phyloP scores from a whole-genome alignment of 78 protist species.

The Dictyostelium citrinum region DNA sequence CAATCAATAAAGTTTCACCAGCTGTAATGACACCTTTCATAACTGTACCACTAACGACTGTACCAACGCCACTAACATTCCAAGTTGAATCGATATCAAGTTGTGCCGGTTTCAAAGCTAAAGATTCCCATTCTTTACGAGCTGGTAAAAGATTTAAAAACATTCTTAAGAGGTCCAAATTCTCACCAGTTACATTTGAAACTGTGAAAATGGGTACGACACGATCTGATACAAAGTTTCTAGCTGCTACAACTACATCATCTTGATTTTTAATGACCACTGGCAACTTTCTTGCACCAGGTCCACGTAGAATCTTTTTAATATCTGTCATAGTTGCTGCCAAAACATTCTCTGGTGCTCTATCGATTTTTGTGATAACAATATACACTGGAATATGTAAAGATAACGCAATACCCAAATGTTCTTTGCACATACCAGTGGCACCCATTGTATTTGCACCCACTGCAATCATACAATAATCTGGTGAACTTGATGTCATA shows the following conservation, averaged over 20 bases:
- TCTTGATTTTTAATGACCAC: constrained; percentile 78
- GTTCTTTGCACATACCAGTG: constrained; percentile 89
- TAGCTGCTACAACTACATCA: constrained; percentile 89
- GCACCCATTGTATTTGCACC: constrained; percentile 10
- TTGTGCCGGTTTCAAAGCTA: constrained; percentile 65
- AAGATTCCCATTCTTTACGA: constrained; percentile 70
- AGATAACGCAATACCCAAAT: constrained; percentile 94
- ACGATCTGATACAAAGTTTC: constrained; percentile 75
- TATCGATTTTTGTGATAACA: constrained; percentile 94
- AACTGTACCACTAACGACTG: constrained; percentile 93
- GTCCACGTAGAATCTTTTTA: constrained; percentile 76
- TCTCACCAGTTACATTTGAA: constrained; percentile 92
- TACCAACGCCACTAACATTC: constrained; percentile 87
- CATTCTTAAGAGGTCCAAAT: constrained; percentile 72
- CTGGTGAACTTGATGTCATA: constrained; percentile 91
- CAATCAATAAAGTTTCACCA: constrained; percentile 83
- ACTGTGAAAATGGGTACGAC: constrained; percentile 92
- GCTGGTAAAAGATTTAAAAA: constrained; percentile 92
- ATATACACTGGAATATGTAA: constrained; percentile 89
- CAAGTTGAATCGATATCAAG: constrained; percentile 62
- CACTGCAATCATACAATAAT: constrained; percentile 82
- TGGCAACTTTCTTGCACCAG: constrained; percentile 89
- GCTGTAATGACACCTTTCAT: constrained; percentile 76
- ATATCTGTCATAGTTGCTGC: constrained; percentile 79
- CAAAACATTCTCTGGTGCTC: constrained; percentile 89